Base-by-base conservation (phyloP, 768 basidiomycete species). In the Tephrocybe sp. region DNA sequence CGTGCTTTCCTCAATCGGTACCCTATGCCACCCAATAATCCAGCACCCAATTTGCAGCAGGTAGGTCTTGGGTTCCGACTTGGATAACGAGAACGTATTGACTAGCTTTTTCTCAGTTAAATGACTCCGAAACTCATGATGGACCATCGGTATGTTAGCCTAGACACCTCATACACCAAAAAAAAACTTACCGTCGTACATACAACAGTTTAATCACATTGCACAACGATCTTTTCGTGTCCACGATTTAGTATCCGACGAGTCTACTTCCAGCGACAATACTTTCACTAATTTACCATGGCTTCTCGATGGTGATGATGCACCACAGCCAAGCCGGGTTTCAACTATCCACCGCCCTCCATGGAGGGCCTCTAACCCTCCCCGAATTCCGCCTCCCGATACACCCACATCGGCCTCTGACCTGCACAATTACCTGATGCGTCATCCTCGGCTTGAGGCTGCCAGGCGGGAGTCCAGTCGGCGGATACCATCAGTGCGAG, bases 391-490 rank as follows among this genome's bases (percentile, higher is more conserved):
- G 4, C 33, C 45, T 2, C 3, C 44, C 9, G 44, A 44, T 12
- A 23, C 50, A 12, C 32, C 42, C 1, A n/a, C 36, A 11, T 32
- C 30, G 18, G 20, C 51, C 17, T 52, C 50, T 30, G 65, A 64
- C 45, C 46, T 66, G 3, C 64, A 65, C 39, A 62, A 45, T 18
- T 58, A 61, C 39, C 56, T 71, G 43, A 55, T 54, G 11, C 58
- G 59, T 24, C 65, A 56, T 38, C 58, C 53, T 17, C 62, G 69
- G 8, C 58, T 62, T 33, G 68, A 69, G 34, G 64, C 58, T n/a
- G 56, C 66, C 9, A 59, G 69, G 20, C 30, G 64, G 7, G 66
- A 65, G 5, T 43, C 44, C 24, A 28, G 49, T 44, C 50, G 47
- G n/a, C 44, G 47, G 25, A 38, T 39, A 5, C 36, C 49, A 2